phyloP scores from a whole-genome alignment of 371 early-diverging fungal species.

The Syncephalastrum sp. region DNA sequence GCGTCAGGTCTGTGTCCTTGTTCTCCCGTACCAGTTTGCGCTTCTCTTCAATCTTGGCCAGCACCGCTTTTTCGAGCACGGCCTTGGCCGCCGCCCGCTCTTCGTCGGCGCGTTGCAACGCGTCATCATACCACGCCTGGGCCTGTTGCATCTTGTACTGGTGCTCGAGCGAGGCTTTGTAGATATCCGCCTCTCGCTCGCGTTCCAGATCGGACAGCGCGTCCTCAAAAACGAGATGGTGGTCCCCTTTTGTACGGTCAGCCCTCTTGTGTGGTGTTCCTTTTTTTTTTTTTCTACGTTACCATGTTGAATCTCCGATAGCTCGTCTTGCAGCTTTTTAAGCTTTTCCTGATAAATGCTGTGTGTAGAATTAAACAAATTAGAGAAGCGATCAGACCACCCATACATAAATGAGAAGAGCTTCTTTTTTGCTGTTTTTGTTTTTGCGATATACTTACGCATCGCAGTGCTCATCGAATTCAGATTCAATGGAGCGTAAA shows the following conservation, averaged over 20 bases:
- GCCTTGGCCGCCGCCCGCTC: constrained; percentile 11
- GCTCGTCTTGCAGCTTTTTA: constrained; percentile 15
- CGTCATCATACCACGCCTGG: constrained; percentile 12
- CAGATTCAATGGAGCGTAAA: too few relatives aligned
- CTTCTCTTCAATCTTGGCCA: constrained; percentile 18
- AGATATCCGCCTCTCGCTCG: constrained; percentile 9
- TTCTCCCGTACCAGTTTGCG: constrained; percentile 16
- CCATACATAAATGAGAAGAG: too few relatives aligned
- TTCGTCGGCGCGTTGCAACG: constrained; percentile 5
- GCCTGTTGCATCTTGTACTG: constrained; percentile 14
- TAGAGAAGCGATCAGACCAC: too few relatives aligned
- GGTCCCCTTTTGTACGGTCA: background rate
- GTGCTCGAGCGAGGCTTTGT: constrained; percentile 7
- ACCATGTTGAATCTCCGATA: constrained; percentile 17
- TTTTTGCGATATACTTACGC: too few relatives aligned
- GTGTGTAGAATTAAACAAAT: too few relatives aligned
- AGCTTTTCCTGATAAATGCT: constrained; percentile 17
- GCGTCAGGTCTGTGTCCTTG: constrained; percentile 18
- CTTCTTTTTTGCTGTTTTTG: too few relatives aligned
- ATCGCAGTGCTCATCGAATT: too few relatives aligned
- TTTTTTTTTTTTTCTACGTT: background rate
- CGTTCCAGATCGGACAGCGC: constrained; percentile 10
- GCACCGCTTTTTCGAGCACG: constrained; percentile 13
- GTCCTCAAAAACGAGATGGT: constrained; percentile 15
- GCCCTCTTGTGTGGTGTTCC: too few relatives aligned